A percentile compares a stretch with the other conserved stretches of the same genome.
These are phyloP conservation scores for Phytophthora colocasiae DNA, from an alignment of 352 stramenopile genomes.

Conservation along the genomic window DNA sequence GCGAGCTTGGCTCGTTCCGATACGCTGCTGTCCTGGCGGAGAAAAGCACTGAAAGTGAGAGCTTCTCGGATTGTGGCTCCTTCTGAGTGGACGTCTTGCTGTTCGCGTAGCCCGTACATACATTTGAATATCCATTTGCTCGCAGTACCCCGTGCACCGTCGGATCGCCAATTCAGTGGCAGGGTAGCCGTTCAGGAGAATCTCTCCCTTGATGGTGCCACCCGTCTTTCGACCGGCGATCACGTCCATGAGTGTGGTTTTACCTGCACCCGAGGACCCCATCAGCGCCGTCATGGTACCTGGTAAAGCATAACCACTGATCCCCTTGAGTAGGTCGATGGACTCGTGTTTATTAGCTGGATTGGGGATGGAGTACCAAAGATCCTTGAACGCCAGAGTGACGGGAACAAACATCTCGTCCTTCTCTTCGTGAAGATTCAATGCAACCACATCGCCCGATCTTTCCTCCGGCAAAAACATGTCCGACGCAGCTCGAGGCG, in stretches of 20 bases:
- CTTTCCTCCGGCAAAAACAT: neutral
- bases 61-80: conserved; percentile 81
- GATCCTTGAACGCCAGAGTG: conserved; percentile 30
- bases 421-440: conserved; percentile 20
- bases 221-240: no score
- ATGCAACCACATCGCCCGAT: conserved; percentile 10
- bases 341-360: conserved; percentile 32
- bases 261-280: conserved; percentile 70
- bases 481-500: conserved; percentile 4
- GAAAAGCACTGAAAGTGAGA: conserved; percentile 84
- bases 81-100: no score
- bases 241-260: conserved; percentile 57
- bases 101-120: no score
- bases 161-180: conserved; percentile 39
- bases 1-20: conserved; percentile 33
- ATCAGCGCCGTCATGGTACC: conserved; percentile 60
- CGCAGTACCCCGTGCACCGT: conserved; percentile 42
- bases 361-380: conserved; percentile 20
- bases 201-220: conserved; percentile 47
- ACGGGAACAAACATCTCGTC: conserved; percentile 30
- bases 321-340: conserved; percentile 68
- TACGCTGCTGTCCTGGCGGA: conserved; percentile 52
- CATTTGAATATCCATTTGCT: conserved; percentile 17
- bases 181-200: conserved; percentile 49
- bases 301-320: conserved; percentile 54